Percentiles rank a stretch among this genome's conserved stretches.
Evolutionary conservation across 352 stramenopile species (phyloP).

Genomic region (Pythium pyrilobum): DNA sequence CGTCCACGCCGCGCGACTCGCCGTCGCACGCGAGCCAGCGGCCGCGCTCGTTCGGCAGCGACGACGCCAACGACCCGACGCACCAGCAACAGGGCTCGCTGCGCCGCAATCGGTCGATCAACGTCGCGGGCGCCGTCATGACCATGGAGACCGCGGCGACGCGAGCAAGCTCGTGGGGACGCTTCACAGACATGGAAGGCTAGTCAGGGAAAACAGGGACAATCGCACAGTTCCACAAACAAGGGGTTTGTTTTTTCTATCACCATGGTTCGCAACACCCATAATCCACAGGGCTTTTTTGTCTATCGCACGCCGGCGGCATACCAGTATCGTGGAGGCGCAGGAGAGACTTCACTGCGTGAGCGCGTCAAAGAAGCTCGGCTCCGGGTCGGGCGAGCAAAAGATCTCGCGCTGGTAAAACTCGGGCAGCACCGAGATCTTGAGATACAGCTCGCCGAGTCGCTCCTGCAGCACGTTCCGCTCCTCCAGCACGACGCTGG

Average conservation of each 20-base stretch:
- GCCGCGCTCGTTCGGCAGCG: background rate
- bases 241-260: background rate
- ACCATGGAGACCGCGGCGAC: constrained; percentile 52
- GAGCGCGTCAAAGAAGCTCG: constrained; percentile 80
- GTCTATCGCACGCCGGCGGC: too few species aligned
- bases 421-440: constrained; percentile 78
- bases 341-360: constrained; percentile 24
- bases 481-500: constrained; percentile 55
- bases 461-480: constrained; percentile 62
- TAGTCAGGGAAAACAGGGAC: background rate
- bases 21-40: background rate
- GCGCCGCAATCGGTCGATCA: constrained; percentile 68
- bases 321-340: too few species aligned
- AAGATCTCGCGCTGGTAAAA: constrained; percentile 87
- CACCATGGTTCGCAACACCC: background rate
- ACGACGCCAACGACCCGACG: constrained; percentile 3
- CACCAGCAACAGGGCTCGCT: constrained; percentile 18
- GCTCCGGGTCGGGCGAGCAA: constrained; percentile 60
- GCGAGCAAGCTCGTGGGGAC: constrained; percentile 23
- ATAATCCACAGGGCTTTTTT: too few species aligned
- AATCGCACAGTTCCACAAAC: constrained; percentile 19
- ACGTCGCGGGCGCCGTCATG: constrained; percentile 80
- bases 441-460: constrained; percentile 69
- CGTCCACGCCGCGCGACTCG: background rate
- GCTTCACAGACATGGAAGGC: constrained; percentile 29